phyloP scores from a whole-genome alignment of 2,329 filamentous ascomycete species.

The Purpureocillium takamizusanense region DNA sequence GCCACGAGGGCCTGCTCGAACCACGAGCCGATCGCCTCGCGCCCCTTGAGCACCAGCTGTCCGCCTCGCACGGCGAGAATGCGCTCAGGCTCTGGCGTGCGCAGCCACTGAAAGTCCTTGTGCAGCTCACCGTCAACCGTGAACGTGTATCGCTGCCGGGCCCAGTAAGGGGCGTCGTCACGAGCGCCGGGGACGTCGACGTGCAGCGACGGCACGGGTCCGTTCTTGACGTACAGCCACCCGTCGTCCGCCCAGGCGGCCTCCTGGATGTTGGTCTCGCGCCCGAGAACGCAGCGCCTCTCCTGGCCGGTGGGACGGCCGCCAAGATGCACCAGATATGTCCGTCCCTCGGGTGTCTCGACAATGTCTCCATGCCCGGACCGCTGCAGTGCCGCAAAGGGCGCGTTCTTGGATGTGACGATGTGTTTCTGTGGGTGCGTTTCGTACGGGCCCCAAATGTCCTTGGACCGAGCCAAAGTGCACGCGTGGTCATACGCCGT shows the following conservation, averaged over 20 bases:
- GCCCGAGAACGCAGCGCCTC: constrained; percentile 43
- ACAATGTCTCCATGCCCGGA: constrained; percentile 46
- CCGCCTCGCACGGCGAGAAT: constrained; percentile 33
- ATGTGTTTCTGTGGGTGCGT: constrained; percentile 49
- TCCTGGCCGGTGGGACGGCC: constrained; percentile 42
- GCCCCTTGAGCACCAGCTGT: constrained; percentile 37
- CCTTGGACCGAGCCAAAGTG: constrained; percentile 43
- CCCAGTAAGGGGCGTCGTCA: constrained; percentile 42
- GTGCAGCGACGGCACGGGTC: constrained; percentile 42
- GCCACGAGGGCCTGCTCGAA: constrained; percentile 50
- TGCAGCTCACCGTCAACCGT: constrained; percentile 26
- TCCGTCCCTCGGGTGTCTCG: constrained; percentile 41
- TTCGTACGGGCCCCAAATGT: constrained; percentile 55
- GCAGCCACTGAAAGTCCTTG: constrained; percentile 48
- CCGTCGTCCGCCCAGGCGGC: constrained; percentile 49
- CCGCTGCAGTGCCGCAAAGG: constrained; percentile 39
- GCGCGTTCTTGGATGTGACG: constrained; percentile 41
- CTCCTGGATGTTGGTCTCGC: constrained; percentile 50
- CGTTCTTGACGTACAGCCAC: constrained; percentile 54
- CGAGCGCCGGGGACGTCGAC: constrained; percentile 39
- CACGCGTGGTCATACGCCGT: constrained; percentile 53
- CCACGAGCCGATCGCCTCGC: constrained; percentile 47
- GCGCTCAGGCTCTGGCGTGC: constrained; percentile 44
- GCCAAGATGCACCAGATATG: constrained; percentile 44
- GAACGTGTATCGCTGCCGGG: constrained; percentile 38